These are phyloP conservation scores for Cucumis cinereus DNA, from an alignment of 306 rosid species.

Conservation along the genomic window DNA sequence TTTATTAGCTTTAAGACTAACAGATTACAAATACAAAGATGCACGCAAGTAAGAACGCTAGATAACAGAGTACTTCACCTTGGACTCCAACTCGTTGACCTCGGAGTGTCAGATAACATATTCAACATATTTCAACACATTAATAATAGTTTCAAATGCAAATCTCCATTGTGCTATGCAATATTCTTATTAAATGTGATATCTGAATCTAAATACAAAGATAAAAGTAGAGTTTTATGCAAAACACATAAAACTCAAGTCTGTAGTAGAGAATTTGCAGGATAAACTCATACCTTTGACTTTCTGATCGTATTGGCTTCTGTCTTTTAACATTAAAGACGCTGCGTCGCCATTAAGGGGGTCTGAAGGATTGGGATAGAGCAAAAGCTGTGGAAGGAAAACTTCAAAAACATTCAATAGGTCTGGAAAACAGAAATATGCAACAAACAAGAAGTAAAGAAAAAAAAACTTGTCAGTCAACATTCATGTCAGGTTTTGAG, in stretches of 20 bases:
- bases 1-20: no score
- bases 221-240: neutral
- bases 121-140: no score
- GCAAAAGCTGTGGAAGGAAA: slow-evolving; percentile 94
- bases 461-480: neutral
- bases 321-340: slow-evolving; percentile 87
- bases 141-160: neutral
- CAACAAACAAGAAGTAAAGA: neutral
- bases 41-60: no score
- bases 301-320: slow-evolving; percentile 65
- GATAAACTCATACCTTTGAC: slow-evolving; percentile 58
- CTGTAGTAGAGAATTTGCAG: neutral
- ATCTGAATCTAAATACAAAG: neutral
- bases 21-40: no score
- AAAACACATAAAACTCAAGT: neutral
- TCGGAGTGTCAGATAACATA: no score
- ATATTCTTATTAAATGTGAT: neutral
- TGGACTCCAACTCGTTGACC: no score
- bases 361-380: slow-evolving; percentile 95
- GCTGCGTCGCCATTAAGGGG: slow-evolving; percentile 98
- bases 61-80: no score
- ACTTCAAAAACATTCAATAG: slow-evolving; percentile 91
- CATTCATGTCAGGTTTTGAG: neutral
- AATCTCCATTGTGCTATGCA: neutral
- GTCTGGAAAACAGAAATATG: slow-evolving; percentile 33